Conservation (phyloP, 164 flowering plant genomes). For the Malania oleifera region DNA sequence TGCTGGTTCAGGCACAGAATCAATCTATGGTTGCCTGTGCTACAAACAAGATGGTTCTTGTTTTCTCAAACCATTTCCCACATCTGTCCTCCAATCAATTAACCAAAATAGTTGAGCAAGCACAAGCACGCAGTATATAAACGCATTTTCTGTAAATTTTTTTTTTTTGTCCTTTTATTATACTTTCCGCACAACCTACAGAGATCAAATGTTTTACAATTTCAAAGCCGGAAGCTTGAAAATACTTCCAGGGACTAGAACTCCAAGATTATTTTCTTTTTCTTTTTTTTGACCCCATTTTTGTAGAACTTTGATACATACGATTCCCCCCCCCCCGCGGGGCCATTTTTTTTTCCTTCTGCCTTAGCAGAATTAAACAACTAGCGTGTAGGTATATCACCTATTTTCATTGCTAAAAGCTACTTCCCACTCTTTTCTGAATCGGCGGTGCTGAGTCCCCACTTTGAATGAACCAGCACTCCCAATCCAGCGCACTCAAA, state of each 20-base stretch:
- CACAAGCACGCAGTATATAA: neutral
- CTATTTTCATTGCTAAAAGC: constrained; percentile 8
- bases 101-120: no score
- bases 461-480: constrained; percentile 65
- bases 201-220: constrained; percentile 29
- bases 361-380: neutral
- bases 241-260: constrained; percentile 14
- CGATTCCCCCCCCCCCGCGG: no score
- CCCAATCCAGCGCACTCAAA: constrained; percentile 20
- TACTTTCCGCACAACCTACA: constrained; percentile 5
- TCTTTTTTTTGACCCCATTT: neutral
- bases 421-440: constrained; percentile 14
- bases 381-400: constrained; percentile 16
- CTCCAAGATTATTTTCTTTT: neutral
- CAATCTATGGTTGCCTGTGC: no score
- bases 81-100: no score
- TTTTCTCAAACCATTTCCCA: no score
- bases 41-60: no score
- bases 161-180: constrained; percentile 6
- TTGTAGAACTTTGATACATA: neutral
- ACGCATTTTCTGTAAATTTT: neutral
- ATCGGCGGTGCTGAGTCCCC: constrained; percentile 44
- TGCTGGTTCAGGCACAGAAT: no score
- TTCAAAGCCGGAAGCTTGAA: constrained; percentile 10
- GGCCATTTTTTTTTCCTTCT: no score